Conservation (phyloP, 805 yeast genomes). For the Pichia scutulata region DNA sequence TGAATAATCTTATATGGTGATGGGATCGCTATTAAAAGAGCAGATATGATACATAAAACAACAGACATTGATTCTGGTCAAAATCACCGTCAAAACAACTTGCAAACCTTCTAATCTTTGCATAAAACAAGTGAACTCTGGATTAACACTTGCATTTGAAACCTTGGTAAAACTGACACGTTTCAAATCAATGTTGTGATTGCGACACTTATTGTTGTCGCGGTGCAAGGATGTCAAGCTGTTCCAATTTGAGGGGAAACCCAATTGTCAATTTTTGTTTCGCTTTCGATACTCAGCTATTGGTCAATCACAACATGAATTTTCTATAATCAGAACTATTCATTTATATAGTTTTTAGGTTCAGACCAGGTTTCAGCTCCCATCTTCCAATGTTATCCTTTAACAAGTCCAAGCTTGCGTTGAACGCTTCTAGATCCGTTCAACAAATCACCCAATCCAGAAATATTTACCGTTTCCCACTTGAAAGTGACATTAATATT, state of each 20-base stretch:
- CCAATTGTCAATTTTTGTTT: not conserved
- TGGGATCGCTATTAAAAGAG: not conserved
- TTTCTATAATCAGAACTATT: not conserved
- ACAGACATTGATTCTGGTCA: not conserved
- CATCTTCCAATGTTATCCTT: slow-evolving; percentile 1
- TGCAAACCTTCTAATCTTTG: too few species aligned
- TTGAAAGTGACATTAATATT: slow-evolving; percentile 56
- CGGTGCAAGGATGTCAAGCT: not conserved
- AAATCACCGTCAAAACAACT: not conserved
- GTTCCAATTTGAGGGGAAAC: not conserved
- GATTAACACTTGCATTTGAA: too few species aligned
- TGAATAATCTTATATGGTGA: slow-evolving; percentile 33
- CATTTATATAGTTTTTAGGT: not conserved
- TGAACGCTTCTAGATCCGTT: slow-evolving; percentile 5
- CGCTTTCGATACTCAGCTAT: not conserved
- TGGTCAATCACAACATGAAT: not conserved
- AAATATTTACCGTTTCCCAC: slow-evolving; percentile 27
- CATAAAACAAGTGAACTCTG: too few species aligned
- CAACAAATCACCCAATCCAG: slow-evolving; percentile 11
- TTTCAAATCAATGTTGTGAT: not conserved
- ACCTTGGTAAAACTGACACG: too few species aligned
- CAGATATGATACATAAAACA: not conserved
- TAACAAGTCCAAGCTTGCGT: slow-evolving; percentile 6
- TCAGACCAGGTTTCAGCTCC: not conserved
- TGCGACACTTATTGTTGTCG: not conserved